phyloP scores from a whole-genome alignment of 2,329 filamentous ascomycete genomes.

The Cadophora sp. region DNA sequence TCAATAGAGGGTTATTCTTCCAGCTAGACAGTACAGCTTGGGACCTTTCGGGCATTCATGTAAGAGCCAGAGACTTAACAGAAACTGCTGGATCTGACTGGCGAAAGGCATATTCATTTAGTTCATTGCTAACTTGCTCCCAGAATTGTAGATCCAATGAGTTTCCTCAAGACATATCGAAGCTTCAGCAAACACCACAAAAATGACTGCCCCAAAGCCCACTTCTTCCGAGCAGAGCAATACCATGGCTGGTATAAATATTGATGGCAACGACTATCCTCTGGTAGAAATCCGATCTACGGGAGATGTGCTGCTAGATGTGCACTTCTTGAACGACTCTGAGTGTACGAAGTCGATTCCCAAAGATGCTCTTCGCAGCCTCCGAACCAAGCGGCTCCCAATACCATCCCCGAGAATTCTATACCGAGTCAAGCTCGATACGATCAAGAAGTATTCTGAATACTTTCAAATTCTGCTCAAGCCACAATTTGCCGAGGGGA shows the following conservation, averaged over 20 bases:
- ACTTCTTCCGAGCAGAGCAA: constrained; percentile 5
- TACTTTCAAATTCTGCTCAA: constrained; percentile 75
- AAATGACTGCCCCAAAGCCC: constrained; percentile 29
- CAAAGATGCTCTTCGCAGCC: constrained; percentile 54
- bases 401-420: constrained; percentile 39
- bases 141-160: constrained; percentile 21
- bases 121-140: not conserved
- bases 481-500: constrained; percentile 70
- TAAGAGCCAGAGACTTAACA: not conserved
- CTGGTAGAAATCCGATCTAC: constrained; percentile 58
- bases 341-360: constrained; percentile 55
- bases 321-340: constrained; percentile 67
- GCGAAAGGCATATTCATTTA: not conserved
- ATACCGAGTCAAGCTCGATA: constrained; percentile 66
- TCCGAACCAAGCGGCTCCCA: constrained; percentile 35
- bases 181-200: constrained; percentile 21
- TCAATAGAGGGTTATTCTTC: too few relatives aligned
- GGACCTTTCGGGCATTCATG: not conserved
- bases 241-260: constrained; percentile 27
- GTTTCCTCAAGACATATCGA: constrained; percentile 10
- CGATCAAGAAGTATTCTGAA: constrained; percentile 65
- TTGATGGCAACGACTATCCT: constrained; percentile 35
- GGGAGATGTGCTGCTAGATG: constrained; percentile 71
- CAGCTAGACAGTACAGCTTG: too few relatives aligned
- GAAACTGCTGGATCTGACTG: not conserved